Base-by-base conservation (phyloP, 805 yeast genomes). In the Teunomyces lycoperdinae region DNA sequence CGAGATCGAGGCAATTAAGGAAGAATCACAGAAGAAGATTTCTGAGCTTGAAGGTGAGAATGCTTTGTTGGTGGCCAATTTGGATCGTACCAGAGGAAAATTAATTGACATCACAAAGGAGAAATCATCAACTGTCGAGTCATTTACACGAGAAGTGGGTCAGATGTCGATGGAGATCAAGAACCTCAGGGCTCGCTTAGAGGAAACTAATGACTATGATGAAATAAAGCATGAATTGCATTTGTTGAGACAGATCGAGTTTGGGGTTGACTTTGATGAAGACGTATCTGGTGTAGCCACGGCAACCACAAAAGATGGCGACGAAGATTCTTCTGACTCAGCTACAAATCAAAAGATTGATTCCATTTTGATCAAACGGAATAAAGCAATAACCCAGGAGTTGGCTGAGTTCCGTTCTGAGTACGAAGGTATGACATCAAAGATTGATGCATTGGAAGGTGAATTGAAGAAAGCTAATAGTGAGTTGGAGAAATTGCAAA, bases 201-300 rank as follows among this genome's bases (percentile, higher is more conserved):
- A 69, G 3, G 63, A 70, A 29, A 79, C 82, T 44, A 67, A 76
- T 2, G 96, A 90, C 61, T 90, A 91, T 64, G 90, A 87, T 45
- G 90, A 88, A 51, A 62, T 90, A 42, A 89, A 89, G 62, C 78
- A 80, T 43, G 97, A 91, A 58, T 70, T 91, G 53, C 78, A 77
- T 14, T 78, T 89, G 24, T 63, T 90, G 50, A 82, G 85, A 60
- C 83, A 84, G 52, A 84, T 89, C 33, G 89, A 87, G 57, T 86
- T 89, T 66, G 91, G 91, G 3, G 66, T 53, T 20, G 69, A 68
- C 29, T 71, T 67, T 11, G 71, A 62, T 3, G 72, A 66, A 20
- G 67, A 57, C 27, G 14, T 16, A 32, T 13, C 34, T 5, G 34
- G 34, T 8, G 34, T 16, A 4, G 13, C 34, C 14, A 68, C 59